Conservation (phyloP, 352 stramenopile genomes). For the Globisporangium yorkense region DNA sequence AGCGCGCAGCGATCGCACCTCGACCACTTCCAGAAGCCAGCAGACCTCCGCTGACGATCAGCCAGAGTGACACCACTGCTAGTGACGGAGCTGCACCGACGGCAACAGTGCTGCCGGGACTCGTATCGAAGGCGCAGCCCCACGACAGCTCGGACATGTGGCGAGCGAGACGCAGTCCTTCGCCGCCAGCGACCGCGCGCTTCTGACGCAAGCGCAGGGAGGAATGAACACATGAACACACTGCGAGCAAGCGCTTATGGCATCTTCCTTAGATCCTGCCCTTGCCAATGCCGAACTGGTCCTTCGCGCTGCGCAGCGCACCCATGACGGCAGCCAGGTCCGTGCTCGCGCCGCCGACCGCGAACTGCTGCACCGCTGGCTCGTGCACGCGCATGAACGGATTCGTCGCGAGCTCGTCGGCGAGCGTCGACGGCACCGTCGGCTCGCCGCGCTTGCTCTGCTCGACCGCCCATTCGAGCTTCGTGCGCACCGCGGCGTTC, state of each 20-base stretch:
- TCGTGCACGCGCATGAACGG: conserved; percentile 74
- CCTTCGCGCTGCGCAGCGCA: conserved; percentile 46
- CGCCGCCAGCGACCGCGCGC: conserved; percentile 17
- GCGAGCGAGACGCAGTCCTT: conserved; percentile 7
- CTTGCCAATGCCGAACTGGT: conserved; percentile 55
- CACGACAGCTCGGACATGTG: conserved; percentile 21
- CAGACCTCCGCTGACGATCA: background rate
- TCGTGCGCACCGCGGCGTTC: conserved; percentile 57
- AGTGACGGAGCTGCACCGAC: background rate
- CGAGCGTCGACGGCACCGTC: conserved; percentile 88
- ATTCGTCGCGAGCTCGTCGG: conserved; percentile 66
- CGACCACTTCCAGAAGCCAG: conserved; percentile 6
- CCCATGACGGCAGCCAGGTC: conserved; percentile 58
- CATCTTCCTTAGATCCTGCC: conserved; percentile 15
- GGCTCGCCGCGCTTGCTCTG: conserved; percentile 35
- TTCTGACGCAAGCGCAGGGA: conserved; percentile 16
- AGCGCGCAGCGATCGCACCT: conserved; percentile 12
- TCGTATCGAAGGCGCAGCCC: conserved; percentile 1
- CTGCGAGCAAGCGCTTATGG: background rate
- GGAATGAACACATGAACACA: background rate
- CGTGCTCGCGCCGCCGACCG: conserved; percentile 12
- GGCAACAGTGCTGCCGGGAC: conserved; percentile 13
- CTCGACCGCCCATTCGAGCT: conserved; percentile 49
- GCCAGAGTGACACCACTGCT: conserved; percentile 10
- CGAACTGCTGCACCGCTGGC: conserved; percentile 46